These are phyloP conservation scores for Fusarium musae DNA, from an alignment of 2,329 filamentous ascomycete genomes.

Conservation along the genomic window DNA sequence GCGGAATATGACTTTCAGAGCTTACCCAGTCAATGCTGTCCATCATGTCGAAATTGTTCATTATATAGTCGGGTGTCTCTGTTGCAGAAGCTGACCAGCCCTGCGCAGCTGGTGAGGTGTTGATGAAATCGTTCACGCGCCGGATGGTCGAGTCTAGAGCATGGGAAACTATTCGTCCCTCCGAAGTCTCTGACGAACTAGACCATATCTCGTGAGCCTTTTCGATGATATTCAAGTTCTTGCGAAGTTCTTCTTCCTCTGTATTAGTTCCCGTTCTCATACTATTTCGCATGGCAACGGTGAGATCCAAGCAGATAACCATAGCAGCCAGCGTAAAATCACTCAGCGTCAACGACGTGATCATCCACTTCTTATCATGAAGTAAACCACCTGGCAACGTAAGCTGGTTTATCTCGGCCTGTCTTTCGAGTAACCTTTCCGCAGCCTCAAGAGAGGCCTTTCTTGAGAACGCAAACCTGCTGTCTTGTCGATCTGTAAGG, in stretches of 20 bases:
- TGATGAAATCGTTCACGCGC: constrained; percentile 7
- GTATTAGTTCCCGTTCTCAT: background rate
- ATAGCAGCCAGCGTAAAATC: constrained; percentile 64
- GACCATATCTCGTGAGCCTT: constrained; percentile 40
- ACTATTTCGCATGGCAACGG: constrained; percentile 29
- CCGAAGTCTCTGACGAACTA: background rate
- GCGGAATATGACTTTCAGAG: rapidly evolving
- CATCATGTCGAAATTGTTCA: background rate
- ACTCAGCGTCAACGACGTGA: constrained; percentile 57
- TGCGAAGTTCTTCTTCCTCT: background rate
- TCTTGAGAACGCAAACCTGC: constrained; percentile 28
- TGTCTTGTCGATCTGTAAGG: constrained; percentile 33
- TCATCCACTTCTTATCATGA: constrained; percentile 57
- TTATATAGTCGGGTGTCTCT: rapidly evolving
- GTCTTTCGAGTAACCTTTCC: constrained; percentile 40
- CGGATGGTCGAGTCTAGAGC: constrained; percentile 35
- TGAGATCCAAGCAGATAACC: constrained; percentile 58
- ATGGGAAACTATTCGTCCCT: constrained; percentile 35
- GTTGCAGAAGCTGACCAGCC: rapidly evolving
- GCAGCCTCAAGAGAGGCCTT: constrained; percentile 45
- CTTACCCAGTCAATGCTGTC: constrained; percentile 41
- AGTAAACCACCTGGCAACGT: constrained; percentile 56
- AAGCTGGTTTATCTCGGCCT: constrained; percentile 47
- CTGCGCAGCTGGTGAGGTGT: rapidly evolving
- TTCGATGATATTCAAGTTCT: constrained; percentile 20